Base-by-base conservation (phyloP, 805 yeast genomes). In the Candida vartiovaarae region DNA sequence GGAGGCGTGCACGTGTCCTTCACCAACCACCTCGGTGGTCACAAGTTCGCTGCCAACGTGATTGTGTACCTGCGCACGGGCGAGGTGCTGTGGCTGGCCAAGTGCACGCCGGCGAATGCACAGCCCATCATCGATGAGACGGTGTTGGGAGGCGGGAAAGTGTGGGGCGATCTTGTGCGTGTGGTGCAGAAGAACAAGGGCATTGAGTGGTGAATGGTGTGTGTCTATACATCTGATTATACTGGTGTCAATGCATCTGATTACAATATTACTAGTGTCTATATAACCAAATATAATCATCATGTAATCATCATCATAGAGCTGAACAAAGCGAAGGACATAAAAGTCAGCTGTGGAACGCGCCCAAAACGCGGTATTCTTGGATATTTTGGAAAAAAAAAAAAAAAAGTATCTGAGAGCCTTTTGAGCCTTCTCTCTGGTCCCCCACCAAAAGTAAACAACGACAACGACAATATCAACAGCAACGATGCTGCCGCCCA, bases 1-100 rank as follows among this genome's bases (percentile, higher is more conserved):
- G 80, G 72, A 30, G 98, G 97, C 6, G 86, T 83, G 1, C 66
- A 68, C 5, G 87, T 89, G 3, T 68, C 74, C 2, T 89, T 62
- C 53, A 75, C 84, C 29, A 89, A 86, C 56, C 99, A 91, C 62
- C 84, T 91, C 27, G 99, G 99, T 6, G 98, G 98, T 5, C 99
- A 91, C 65, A 93, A 93, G 62, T 93, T 71, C 63, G 88, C 93
- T 1, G 97, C 97, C 3, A 91, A 91, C 61, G 84, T 87, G 3
- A 72, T 88, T 41, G 76, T 91, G 11, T 89, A 88, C 59, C 65
- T 80, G 50, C 79, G 74, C 50, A 55, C 76, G 8, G 95, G 93
- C 5, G 84, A 85, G 51, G 80, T 82, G 45, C 75, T 89, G 28
- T 89, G 97, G 97, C 67, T 87, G 58, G 99, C 95, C 1, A 73